Evolutionary conservation across 495 filamentous ascomycete genomes (phyloP), one percentile per base, ranked within the genome.

Genomic region (Stereocaulon alpinum): DNA sequence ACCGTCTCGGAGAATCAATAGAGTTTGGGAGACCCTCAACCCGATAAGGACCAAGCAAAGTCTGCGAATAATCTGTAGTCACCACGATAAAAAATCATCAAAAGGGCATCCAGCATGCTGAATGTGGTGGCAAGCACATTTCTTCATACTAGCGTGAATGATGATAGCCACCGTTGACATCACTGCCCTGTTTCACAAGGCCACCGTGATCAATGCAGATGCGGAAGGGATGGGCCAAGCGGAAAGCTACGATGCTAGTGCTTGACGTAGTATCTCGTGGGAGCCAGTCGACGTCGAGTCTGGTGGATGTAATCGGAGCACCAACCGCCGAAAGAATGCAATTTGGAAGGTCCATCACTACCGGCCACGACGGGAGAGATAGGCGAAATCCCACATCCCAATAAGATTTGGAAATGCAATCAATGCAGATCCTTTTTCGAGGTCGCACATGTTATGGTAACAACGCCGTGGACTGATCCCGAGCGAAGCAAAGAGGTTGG

Each of bases 131-230:
- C 12, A 1, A 37, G 34, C 34, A 37, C 47, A 17, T 50, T 32
- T 32, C 47, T 6, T 30, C 34, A 37, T 37, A 37, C 34, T 37
- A 37, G 34, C 34, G 34, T 37, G 34, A 37, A n/a, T 49, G 6
- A 17, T 12, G 12, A 30, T 30, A 18, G 29, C 24, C 27, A 50
- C 24, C 24, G 24, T 24, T 24, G 47, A 50, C 30, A 50, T 50
- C 47, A 32, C 17, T 50, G 27, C 47, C 47, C 47, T 50, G 47
- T 50, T 50, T 50, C 47, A 50, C 24, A 50, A 50, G 17, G 47
- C 47, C n/a, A 30, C 7, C 1, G 24, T 50, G n/a, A 50, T 32
- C 47, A 50, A 30, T 50, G 47, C 47, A 50, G 30, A 30, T 17
- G 47, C 47, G 47, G 47, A n/a, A 32, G 10, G 6, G 27, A 50